phyloP scores from a whole-genome alignment of 306 rosid genomes.

The Rubus parviflorus region DNA sequence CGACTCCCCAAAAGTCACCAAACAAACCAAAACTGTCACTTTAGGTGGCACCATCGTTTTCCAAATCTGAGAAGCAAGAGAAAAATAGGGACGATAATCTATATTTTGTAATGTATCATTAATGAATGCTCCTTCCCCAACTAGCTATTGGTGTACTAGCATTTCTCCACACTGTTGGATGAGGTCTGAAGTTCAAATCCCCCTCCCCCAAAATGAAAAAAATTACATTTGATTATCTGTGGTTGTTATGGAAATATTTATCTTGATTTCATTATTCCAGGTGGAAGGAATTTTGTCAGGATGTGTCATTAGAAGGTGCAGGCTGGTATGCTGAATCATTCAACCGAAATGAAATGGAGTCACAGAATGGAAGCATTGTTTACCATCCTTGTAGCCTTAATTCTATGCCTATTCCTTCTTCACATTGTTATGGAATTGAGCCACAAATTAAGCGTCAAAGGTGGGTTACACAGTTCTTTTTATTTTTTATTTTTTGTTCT shows the following conservation, averaged over 20 bases:
- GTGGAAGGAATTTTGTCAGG: constrained; percentile 84
- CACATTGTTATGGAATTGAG: constrained; percentile 36
- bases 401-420: constrained; percentile 27
- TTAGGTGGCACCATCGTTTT: background rate
- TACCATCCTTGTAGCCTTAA: constrained; percentile 40
- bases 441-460: constrained; percentile 52
- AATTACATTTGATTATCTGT: background rate
- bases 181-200: background rate
- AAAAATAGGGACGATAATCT: background rate
- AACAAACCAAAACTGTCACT: background rate
- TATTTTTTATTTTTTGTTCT: background rate
- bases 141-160: background rate
- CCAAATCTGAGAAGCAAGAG: background rate
- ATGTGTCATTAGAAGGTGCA: constrained; percentile 67
- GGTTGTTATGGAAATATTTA: constrained; percentile 7
- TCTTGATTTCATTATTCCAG: constrained; percentile 43
- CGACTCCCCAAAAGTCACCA: background rate
- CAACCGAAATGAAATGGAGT: constrained; percentile 25
- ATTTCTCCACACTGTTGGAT: background rate
- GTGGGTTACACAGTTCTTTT: constrained; percentile 34
- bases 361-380: constrained; percentile 29
- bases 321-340: constrained; percentile 51
- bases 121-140: too few relatives aligned
- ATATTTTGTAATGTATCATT: too few relatives aligned
- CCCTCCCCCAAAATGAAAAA: background rate